Evolutionary conservation across 2,329 filamentous ascomycete genomes (phyloP), one percentile per base, ranked within the genome.

Genomic region (Verticillium klebahnii): DNA sequence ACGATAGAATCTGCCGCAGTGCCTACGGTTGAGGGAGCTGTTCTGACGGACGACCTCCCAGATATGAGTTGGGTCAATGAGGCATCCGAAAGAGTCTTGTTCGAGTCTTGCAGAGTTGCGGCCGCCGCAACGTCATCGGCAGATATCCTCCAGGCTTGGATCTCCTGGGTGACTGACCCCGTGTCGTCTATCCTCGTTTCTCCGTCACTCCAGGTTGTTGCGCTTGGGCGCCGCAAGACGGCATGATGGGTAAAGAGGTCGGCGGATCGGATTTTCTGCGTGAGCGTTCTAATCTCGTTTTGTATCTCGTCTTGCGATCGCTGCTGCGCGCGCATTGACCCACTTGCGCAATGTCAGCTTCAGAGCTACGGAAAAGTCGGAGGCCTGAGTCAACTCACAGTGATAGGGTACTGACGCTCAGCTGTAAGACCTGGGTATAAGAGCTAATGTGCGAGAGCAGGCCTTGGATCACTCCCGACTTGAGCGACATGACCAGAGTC

Each of bases 361-460:
- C 14, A 3, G 4, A 17, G 2, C 17, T 32, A 3, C 17, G n/a
- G 14, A 15, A 1, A 11, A 3, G 5, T 5, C 8, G 34, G 9
- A n/a, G 14, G 36, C 5, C 5, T 29, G 15, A 4, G 3, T 50
- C 3, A n/a, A 58, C 64, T 45, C 25, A 65, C 56, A 73, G 64
- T 5, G 70, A 68, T n/a, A 73, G 56, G 4, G 68, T 71, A 14
- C 61, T 67, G 1, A 72, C 45, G 61, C 70, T 72, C 9, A 73
- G 56, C 15, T 72, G 66, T 11, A 72, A 62, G 19, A 72, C 57
- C 52, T 66, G 65, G 19, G 69, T 69, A 29, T 70, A 69, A 9
- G 69, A 69, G 14, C 40, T 64, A 39, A 73, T 68, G 19, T 67
- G 68, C 17, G 65, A 66, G 11, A 67, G 40, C 1, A 70, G 62